These are phyloP conservation scores for Myxozyma melibiosi DNA, from an alignment of 805 yeast genomes.

Conservation along the genomic window DNA sequence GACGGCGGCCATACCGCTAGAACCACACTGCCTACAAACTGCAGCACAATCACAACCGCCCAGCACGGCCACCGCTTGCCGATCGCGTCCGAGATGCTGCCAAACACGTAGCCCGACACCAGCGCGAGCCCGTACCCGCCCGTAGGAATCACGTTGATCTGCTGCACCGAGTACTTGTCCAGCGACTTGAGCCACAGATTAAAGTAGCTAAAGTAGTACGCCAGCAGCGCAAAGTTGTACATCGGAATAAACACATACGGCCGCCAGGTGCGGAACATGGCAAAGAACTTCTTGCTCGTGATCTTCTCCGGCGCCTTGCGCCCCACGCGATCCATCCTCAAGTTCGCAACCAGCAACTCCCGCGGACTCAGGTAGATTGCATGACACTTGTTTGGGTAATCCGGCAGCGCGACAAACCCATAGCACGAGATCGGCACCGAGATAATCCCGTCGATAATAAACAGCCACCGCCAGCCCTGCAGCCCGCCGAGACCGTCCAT, in stretches of 20 bases:
- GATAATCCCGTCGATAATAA: conserved; percentile 42
- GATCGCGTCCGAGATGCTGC: conserved; percentile 40
- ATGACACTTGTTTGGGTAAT: conserved; percentile 45
- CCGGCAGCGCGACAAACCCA: conserved; percentile 52
- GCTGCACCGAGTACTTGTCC: conserved; percentile 36
- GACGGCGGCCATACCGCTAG: conserved; percentile 48
- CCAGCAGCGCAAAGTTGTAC: conserved; percentile 13
- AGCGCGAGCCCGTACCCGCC: conserved; percentile 41
- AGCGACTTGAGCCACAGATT: conserved; percentile 39
- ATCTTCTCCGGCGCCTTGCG: conserved; percentile 19
- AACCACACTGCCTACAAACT: conserved; percentile 37
- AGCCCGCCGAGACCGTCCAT: conserved; percentile 57
- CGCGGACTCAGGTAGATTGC: conserved; percentile 17
- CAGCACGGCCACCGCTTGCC: conserved; percentile 39
- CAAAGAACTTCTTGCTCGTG: conserved; percentile 9
- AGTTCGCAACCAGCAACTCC: conserved; percentile 15
- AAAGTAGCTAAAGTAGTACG: conserved; percentile 15
- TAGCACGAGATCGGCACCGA: conserved; percentile 49
- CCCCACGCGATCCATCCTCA: conserved; percentile 15
- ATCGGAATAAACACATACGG: conserved; percentile 18
- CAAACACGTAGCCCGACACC: conserved; percentile 37
- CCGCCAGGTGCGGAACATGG: conserved; percentile 13
- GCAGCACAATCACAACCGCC: conserved; percentile 10
- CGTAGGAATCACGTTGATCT: conserved; percentile 42
- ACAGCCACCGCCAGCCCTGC: conserved; percentile 58